A percentile compares a stretch with the other conserved stretches of the same genome.
Evolutionary conservation across 2,329 filamentous ascomycete genomes (phyloP).

Genomic region (Aspergillus alliaceus): DNA sequence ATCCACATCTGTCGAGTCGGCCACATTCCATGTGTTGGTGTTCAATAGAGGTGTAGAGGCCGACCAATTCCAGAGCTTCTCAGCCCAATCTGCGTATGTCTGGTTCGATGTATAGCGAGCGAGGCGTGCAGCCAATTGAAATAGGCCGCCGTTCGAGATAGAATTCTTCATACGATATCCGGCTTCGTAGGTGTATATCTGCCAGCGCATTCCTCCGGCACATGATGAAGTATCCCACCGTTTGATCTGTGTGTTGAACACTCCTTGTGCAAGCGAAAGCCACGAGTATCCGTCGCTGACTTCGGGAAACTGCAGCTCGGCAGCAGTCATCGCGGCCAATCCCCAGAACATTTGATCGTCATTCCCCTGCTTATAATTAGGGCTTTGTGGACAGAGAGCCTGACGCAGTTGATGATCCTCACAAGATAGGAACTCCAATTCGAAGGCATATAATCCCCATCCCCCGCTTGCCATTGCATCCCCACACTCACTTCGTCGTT

Average conservation of each 20-base stretch:
- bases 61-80: slow-evolving; percentile 64
- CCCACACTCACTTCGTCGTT: slow-evolving; percentile 56
- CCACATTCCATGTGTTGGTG: slow-evolving; percentile 59
- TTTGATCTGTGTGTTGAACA: slow-evolving; percentile 68
- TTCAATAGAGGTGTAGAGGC: slow-evolving; percentile 58
- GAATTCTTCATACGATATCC: slow-evolving; percentile 83
- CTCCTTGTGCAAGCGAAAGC: slow-evolving; percentile 63
- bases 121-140: slow-evolving; percentile 75
- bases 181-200: slow-evolving; percentile 75
- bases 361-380: not conserved
- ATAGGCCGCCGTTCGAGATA: no score
- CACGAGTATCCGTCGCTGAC: slow-evolving; percentile 47
- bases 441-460: slow-evolving; percentile 39
- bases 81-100: slow-evolving; percentile 64
- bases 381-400: no score
- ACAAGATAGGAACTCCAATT: slow-evolving; percentile 37
- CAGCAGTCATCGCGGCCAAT: slow-evolving; percentile 67
- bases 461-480: slow-evolving; percentile 34
- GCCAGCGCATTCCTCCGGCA: slow-evolving; percentile 74
- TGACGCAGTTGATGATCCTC: not conserved
- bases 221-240: slow-evolving; percentile 72
- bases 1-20: slow-evolving; percentile 60
- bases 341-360: no score
- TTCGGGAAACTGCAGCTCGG: slow-evolving; percentile 64
- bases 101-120: slow-evolving; percentile 64